Evolutionary conservation across 1,139 yeast genomes (phyloP), one percentile per base, ranked within the genome.

Genomic region (Suhomyces bokatorum): DNA sequence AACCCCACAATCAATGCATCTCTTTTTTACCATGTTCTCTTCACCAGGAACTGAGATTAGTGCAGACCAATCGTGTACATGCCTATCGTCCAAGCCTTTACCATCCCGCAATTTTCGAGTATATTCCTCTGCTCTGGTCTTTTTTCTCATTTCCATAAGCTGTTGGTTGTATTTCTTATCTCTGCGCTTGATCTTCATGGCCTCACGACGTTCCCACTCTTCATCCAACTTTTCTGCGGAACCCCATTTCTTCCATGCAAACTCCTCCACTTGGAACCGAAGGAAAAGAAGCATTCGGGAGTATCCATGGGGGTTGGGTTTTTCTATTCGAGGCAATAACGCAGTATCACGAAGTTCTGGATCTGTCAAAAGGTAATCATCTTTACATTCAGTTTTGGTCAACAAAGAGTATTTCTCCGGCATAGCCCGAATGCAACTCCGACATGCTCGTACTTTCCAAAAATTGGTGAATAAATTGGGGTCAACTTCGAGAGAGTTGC

Each of bases 231-330:
- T 89, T 40, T 90, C 96, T 4, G 86, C 78, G 0, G 95, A 85
- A 2, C 95, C 96, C 99, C 99, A 95, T 66, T 93, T 93, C 60
- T 86, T 84, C 70, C 84, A 87, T 0, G 99, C 96, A 67, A 78
- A 87, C 56, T 85, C 89, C 62, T 95, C 99, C 13, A 93, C 91
- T 58, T 95, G 98, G 56, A 82, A 87, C 47, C 99, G 71, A 39
- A 93, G 66, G 63, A 84, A 95, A 44, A 95, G 71, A 74, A 90
- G 96, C 99, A 95, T 95, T 58, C 95, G 77, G 42, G 91, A 86
- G 65, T 82, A 95, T 37, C 95, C 90, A 65, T 93, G 97, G 0
- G 99, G 99, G 58, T 95, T 95, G 7, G 97, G 91, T 56, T 91
- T 87, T 53, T 90, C 96, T 48, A 91, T 70, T 52, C 95, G 80